Percentiles rank a stretch among this genome's conserved stretches.
Conservation (phyloP, 805 yeast genomes). For the Kodamaea kakaduensis region DNA sequence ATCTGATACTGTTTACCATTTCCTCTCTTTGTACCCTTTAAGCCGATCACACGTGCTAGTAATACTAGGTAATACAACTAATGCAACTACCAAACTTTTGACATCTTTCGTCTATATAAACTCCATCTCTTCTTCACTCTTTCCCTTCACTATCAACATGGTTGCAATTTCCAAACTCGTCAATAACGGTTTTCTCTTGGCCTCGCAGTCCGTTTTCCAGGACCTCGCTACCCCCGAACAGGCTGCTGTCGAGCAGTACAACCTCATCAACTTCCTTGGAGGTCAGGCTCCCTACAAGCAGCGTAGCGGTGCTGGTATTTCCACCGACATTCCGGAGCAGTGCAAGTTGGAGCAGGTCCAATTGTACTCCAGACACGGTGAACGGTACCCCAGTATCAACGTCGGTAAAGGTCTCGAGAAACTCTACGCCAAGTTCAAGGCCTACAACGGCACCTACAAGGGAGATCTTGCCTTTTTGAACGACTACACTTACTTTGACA, state of each 20-base stretch:
- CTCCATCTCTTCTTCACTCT: not conserved
- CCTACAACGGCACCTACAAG: constrained; percentile 28
- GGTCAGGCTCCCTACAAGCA: constrained; percentile 56
- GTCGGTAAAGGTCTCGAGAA: constrained; percentile 28
- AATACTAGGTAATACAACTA: too few species aligned
- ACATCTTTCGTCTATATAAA: too few species aligned
- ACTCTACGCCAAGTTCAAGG: constrained; percentile 18
- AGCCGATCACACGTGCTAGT: too few species aligned
- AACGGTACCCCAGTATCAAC: constrained; percentile 53
- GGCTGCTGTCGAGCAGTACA: constrained; percentile 42
- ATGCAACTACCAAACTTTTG: too few species aligned
- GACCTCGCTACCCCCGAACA: constrained; percentile 39
- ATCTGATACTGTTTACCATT: too few species aligned
- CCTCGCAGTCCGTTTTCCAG: constrained; percentile 23
- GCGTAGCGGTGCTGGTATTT: constrained; percentile 50
- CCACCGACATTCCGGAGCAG: constrained; percentile 44
- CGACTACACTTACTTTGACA: constrained; percentile 49
- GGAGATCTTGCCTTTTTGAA: constrained; percentile 55
- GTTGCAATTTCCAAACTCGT: constrained; percentile 28
- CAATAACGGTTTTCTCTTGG: constrained; percentile 28
- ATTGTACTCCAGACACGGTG: constrained; percentile 74
- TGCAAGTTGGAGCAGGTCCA: constrained; percentile 67
- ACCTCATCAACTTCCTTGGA: constrained; percentile 48
- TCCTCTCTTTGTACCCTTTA: too few species aligned
- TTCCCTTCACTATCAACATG: constrained; percentile 15